Base-by-base conservation (phyloP, 495 filamentous ascomycete genomes). In the Penicillium coffeae region DNA sequence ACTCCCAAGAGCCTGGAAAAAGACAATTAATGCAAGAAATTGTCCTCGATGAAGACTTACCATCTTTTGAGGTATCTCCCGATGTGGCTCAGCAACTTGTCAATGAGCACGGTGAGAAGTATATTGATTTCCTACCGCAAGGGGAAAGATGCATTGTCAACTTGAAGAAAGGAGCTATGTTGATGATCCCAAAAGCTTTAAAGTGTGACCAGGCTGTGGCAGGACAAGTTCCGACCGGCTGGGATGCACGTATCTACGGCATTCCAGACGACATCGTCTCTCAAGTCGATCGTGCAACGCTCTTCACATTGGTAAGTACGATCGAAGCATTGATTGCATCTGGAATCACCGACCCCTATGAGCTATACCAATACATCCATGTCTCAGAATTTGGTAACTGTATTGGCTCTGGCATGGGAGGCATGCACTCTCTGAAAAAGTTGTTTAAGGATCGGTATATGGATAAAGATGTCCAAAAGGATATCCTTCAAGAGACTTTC, bases 281-380 rank as follows among this genome's bases (percentile, higher is more conserved):
- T 38, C 93, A 99, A 68, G 93, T 99, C 43, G 94, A 99, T 57
- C 92, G 91, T 3, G 90, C 96, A 40, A 95, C 94, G 3, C 76
- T 99, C 30, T 97, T 86, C 58, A 89, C 96, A 15, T 84, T 99
- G 30, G 90, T 97, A 45, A 90, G 89, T 50, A 92, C 89, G 22
- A 89, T 86, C 4, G 94, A 99, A 67, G 78, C 92, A 8, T 82
- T 99, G 40, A 77, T 97, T 30, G 83, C 89, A 0, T 83, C 90
- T 42, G 93, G 93, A 83, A 92, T 99, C 66, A 96, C 91, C n/a
- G 94, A 99, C 66, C 94, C 93, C 19, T 99, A 96, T 60, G 93
- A 99, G 70, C 96, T 99, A 71, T 99, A 99, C 80, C 89, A 96
- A 73, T 97, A 99, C 60, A 92, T 99, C 48, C 93, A 99, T 66